phyloP scores from a whole-genome alignment of 2,329 filamentous ascomycete genomes.

The Botrytis hyacinthi region DNA sequence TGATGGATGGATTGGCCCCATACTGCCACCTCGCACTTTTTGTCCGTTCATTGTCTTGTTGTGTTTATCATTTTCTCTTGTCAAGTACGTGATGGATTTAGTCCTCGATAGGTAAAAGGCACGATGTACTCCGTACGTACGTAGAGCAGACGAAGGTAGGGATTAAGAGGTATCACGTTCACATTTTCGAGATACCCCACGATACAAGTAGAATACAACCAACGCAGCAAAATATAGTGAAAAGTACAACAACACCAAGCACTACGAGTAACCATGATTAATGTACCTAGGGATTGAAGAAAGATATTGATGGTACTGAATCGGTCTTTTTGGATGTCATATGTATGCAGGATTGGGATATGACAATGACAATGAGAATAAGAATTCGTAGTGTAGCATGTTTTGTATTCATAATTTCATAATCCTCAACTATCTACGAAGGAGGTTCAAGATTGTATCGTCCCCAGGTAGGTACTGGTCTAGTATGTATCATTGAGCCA shows the following conservation, averaged over 20 bases:
- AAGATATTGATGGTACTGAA: no score
- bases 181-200: conserved; percentile 18
- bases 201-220: conserved; percentile 14
- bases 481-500: background rate
- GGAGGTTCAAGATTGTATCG: background rate
- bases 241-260: conserved; percentile 14
- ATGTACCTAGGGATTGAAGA: background rate
- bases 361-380: accelerated
- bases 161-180: conserved; percentile 15
- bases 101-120: background rate
- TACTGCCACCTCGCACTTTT: conserved; percentile 15
- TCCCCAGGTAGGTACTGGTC: background rate
- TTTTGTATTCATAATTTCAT: background rate
- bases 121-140: background rate
- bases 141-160: background rate
- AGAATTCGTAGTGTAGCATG: background rate
- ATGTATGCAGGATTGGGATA: background rate
- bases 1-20: conserved; percentile 18
- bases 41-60: no score
- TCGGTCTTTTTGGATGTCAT: background rate
- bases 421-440: background rate
- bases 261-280: background rate
- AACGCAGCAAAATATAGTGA: conserved; percentile 12
- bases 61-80: background rate
- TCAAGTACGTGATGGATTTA: background rate